Evolutionary conservation across 2,329 filamentous ascomycete genomes (phyloP), one percentile per base, ranked within the genome.

Genomic region (Sarocladium strictum): DNA sequence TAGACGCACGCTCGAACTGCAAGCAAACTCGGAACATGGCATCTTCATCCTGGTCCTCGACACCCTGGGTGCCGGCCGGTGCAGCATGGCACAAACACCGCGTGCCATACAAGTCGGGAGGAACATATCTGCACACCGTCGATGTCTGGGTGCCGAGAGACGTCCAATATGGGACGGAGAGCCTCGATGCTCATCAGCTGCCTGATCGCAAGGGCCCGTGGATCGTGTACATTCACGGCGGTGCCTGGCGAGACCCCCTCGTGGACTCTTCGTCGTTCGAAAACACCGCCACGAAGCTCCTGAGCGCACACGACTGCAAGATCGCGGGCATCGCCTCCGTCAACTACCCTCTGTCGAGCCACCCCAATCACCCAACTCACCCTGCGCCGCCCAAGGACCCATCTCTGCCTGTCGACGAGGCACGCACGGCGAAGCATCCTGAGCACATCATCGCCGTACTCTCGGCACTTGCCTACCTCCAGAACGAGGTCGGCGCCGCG

Each of bases 171-270:
- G 7, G 12, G 3, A 3, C 23, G 23, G 10, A 23, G n/a, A 23
- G 23, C 15, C 43, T 17, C 3, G 5, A 23, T 3, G 14, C 43
- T 11, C 23, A 47, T 3, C n/a, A 27, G 3, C 3, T 27, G 5
- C 43, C 43, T 5, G 17, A 21, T 10, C 6, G 23, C 3, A 27
- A 23, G 9, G 43, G 9, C 11, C 38, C 55, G 7, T 61, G 59
- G 60, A 15, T 62, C 37, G 54, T 62, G 10, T 84, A 76, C 65
- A 75, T 85, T 62, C 83, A 86, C 64, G 83, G 83, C 59, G 83
- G 83, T 58, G 83, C 77, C 57, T 86, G 83, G 83, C 74, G 81
- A 56, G 83, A 86, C 65, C 81, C 82, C 40, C 67, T 68, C 53
- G 71, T 76, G 54, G 71, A 71, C 43, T 70, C 75, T 26, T 62